Evolutionary conservation across 257 asterid genomes (phyloP).

Genomic region (Plantago ovata): DNA sequence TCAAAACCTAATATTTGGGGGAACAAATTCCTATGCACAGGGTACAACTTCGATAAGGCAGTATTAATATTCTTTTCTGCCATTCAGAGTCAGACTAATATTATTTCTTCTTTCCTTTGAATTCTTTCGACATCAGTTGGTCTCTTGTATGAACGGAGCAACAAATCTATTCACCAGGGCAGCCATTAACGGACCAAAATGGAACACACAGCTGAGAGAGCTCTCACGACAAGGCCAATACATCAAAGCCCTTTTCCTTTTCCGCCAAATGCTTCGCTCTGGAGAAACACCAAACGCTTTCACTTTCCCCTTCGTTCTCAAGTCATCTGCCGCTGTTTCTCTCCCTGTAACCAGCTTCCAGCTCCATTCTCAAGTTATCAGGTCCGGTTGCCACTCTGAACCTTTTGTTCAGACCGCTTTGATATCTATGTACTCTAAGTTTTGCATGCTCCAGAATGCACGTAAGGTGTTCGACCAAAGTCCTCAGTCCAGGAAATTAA

Average conservation of each 20-base stretch:
- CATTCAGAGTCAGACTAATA: no score
- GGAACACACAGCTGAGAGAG: slow-evolving; percentile 68
- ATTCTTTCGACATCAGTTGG: no score
- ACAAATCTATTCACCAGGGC: no score
- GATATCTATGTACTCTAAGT: slow-evolving; percentile 49
- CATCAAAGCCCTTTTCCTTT: slow-evolving; percentile 48
- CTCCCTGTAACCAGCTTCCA: slow-evolving; percentile 45
- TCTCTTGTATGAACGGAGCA: no score
- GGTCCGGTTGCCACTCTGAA: slow-evolving; percentile 64
- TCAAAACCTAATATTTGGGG: no score
- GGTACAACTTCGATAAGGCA: no score
- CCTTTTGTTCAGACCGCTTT: slow-evolving; percentile 83
- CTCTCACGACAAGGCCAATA: slow-evolving; percentile 60
- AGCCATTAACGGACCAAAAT: slow-evolving; percentile 30
- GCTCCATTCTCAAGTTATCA: slow-evolving; percentile 73
- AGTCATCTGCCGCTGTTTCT: slow-evolving; percentile 61
- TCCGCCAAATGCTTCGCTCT: slow-evolving; percentile 71
- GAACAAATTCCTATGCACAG: no score
- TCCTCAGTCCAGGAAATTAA: slow-evolving; percentile 39
- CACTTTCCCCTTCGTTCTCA: slow-evolving; percentile 81
- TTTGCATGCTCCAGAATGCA: slow-evolving; percentile 34
- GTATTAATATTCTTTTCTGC: no score
- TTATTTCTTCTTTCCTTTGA: no score
- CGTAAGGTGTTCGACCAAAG: slow-evolving; percentile 65
- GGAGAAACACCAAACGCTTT: slow-evolving; percentile 67